Conservation (phyloP, 805 yeast species). For the Saccharomycopsis javanensis region DNA sequence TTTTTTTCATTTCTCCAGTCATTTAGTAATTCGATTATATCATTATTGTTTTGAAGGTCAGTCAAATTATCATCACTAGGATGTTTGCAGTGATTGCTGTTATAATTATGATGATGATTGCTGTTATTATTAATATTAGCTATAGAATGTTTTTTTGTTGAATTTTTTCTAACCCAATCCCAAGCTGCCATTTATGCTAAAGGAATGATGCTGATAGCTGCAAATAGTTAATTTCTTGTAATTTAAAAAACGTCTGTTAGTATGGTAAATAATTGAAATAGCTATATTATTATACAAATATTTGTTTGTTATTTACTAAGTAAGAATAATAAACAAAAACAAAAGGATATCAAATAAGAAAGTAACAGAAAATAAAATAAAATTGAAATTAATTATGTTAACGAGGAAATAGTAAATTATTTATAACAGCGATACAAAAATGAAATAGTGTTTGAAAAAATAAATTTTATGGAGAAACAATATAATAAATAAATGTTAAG, state of each 20-base stretch:
- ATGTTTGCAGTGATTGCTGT: background rate
- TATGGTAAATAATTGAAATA: no score
- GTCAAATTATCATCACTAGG: background rate
- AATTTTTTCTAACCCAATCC: constrained; percentile 3
- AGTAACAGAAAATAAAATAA: background rate
- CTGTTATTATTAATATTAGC: background rate
- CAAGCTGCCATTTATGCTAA: constrained; percentile 1
- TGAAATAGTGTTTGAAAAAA: background rate
- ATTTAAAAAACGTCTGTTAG: background rate
- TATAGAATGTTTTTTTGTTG: background rate
- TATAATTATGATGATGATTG: background rate
- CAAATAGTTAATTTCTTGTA: background rate
- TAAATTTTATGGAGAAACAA: background rate
- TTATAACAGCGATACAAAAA: background rate
- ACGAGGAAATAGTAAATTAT: background rate
- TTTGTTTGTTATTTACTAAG: no score
- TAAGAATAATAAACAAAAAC: background rate
- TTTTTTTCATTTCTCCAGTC: background rate
- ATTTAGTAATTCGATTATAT: background rate
- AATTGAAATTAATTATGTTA: no score
- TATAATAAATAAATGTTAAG: background rate
- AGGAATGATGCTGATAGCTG: background rate
- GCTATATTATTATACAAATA: no score
- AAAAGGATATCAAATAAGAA: background rate
- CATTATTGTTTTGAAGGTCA: background rate